Percentiles rank a stretch among this genome's conserved stretches.
These are phyloP conservation scores for Lipomyces mesembrius DNA, from an alignment of 805 yeast genomes.

Conservation along the genomic window DNA sequence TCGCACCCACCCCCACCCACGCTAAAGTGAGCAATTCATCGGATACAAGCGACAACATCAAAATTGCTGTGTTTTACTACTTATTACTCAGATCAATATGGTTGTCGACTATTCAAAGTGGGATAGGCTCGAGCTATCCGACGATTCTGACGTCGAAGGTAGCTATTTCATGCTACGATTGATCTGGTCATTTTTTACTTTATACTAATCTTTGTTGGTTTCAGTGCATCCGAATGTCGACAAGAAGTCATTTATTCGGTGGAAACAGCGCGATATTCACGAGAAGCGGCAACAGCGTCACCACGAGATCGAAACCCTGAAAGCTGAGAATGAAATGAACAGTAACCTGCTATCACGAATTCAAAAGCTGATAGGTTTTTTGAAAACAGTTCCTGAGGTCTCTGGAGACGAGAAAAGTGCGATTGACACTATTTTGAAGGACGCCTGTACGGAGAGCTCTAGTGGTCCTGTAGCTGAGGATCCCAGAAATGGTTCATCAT, in stretches of 20 bases:
- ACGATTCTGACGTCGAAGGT: constrained; percentile 89
- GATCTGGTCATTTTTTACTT: not conserved
- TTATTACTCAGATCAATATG: constrained; percentile 50
- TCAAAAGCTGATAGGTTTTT: constrained; percentile 58
- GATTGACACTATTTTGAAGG: constrained; percentile 11
- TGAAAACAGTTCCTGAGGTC: constrained; percentile 44
- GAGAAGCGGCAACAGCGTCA: constrained; percentile 84
- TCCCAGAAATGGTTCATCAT: constrained; percentile 52
- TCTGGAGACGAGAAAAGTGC: not conserved
- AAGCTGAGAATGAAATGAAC: constrained; percentile 82
- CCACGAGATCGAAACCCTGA: constrained; percentile 73
- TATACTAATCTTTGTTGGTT: not conserved
- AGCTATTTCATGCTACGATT: constrained; percentile 6
- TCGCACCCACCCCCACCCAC: no score
- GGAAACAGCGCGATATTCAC: constrained; percentile 98
- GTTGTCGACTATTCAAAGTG: constrained; percentile 95
- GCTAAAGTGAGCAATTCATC: not conserved
- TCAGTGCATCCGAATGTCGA: constrained; percentile 96
- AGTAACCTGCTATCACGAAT: constrained; percentile 72
- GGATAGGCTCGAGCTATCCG: constrained; percentile 95
- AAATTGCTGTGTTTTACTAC: no score
- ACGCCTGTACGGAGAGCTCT: constrained; percentile 40
- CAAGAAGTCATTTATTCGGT: constrained; percentile 83
- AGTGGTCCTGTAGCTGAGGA: constrained; percentile 23
- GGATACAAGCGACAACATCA: not conserved